Evolutionary conservation across 2,329 filamentous ascomycete genomes (phyloP).

Genomic region (Fusarium sarcochroum): DNA sequence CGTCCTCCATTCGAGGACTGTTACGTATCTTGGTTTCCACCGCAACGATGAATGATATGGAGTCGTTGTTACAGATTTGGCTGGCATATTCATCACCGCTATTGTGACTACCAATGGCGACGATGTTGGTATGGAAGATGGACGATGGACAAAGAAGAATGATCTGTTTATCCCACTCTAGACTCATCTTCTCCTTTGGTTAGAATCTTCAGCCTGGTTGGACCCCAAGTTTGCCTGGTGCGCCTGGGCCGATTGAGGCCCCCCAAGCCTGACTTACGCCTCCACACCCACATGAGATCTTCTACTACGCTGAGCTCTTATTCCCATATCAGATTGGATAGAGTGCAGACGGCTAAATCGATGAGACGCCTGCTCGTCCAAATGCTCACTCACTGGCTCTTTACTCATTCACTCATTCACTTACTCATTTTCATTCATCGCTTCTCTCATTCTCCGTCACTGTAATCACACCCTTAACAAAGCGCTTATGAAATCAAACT

Average conservation of each 20-base stretch:
- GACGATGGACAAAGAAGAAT: conserved; percentile 22
- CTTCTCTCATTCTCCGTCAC: conserved; percentile 13
- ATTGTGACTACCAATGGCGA: conserved; percentile 39
- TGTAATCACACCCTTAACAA: conserved; percentile 21
- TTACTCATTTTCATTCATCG: conserved; percentile 24
- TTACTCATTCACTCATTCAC: conserved; percentile 12
- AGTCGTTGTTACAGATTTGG: conserved; percentile 43
- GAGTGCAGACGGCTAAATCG: conserved; percentile 26
- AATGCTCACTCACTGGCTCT: conserved; percentile 32
- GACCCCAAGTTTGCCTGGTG: conserved; percentile 39
- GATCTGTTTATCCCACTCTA: conserved; percentile 21
- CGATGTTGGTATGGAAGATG: conserved; percentile 21
- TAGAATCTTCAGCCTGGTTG: conserved; percentile 34
- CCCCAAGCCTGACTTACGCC: conserved; percentile 49
- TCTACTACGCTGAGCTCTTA: conserved; percentile 28
- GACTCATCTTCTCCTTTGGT: conserved; percentile 12
- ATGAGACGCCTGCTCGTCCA: conserved; percentile 32
- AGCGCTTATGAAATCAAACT: conserved; percentile 23
- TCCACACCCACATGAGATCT: conserved; percentile 47
- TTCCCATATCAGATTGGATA: conserved; percentile 36
- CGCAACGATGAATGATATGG: conserved; percentile 35
- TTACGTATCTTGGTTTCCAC: conserved; percentile 44
- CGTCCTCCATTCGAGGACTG: conserved; percentile 33
- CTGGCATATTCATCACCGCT: conserved; percentile 40
- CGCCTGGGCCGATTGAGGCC: conserved; percentile 44